These are phyloP conservation scores for Metschnikowia proteae DNA, from an alignment of 805 yeast genomes.

Conservation along the genomic window DNA sequence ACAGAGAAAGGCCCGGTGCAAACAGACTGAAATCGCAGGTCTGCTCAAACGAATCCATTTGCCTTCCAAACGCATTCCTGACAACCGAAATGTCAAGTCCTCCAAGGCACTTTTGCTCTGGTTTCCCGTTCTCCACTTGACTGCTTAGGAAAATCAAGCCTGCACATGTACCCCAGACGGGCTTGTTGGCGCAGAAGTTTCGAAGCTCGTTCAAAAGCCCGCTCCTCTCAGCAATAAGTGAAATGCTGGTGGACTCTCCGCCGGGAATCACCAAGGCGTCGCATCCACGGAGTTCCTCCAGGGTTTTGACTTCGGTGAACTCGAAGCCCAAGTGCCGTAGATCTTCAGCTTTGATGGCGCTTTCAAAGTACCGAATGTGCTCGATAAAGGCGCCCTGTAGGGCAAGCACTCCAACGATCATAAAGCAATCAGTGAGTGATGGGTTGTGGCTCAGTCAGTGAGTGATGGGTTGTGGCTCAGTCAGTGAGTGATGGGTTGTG, in stretches of 20 bases:
- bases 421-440: not conserved
- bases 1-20: constrained; percentile 38
- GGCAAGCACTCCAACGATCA: constrained; percentile 62
- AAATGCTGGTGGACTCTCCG: constrained; percentile 68
- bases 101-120: constrained; percentile 55
- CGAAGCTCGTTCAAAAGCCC: constrained; percentile 53
- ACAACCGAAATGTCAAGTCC: constrained; percentile 61
- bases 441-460: too few relatives aligned
- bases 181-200: constrained; percentile 46
- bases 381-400: constrained; percentile 78
- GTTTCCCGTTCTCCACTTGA: constrained; percentile 48
- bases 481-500: too few relatives aligned
- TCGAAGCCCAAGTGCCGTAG: constrained; percentile 22
- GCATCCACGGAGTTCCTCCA: constrained; percentile 46
- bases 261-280: constrained; percentile 68
- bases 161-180: constrained; percentile 87
- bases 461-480: too few relatives aligned
- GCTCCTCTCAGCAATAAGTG: constrained; percentile 65
- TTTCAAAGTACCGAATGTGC: constrained; percentile 43
- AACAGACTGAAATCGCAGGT: constrained; percentile 42
- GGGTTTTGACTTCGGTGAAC: constrained; percentile 49
- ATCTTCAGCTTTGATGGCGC: constrained; percentile 9
- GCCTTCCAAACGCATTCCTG: constrained; percentile 79
- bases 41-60: constrained; percentile 59
- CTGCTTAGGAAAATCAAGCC: constrained; percentile 67